Evolutionary conservation across 768 basidiomycete species (phyloP), one percentile per base, ranked within the genome.

Genomic region (Mycena haematopus): DNA sequence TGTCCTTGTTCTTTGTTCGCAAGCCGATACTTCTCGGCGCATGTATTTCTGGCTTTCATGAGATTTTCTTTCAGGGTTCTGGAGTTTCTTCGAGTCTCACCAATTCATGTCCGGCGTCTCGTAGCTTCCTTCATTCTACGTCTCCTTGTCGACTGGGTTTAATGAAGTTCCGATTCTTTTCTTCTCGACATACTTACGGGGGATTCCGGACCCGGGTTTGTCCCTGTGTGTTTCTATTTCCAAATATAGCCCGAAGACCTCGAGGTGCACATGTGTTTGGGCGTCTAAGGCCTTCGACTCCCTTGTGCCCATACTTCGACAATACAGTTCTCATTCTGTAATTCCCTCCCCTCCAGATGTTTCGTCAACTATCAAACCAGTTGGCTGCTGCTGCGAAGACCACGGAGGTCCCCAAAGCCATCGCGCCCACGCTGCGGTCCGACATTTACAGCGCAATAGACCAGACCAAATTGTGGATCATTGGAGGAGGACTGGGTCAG

Each of bases 361-460:
- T 84, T 72, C 78, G 79, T 67, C 79, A 78, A 72, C 69, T 82
- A 64, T 74, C 76, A 46, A 78, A 74, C 69, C 75, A 80, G 52
- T 72, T 83, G 60, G 71, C 78, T 14, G 74, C 74, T 44, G 70
- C 73, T 31, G 67, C 73, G 49, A 69, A 65, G 51, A 62, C 67
- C 50, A 70, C 74, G 55, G 77, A 76, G 36, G 74, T 72, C 40
- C 80, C 79, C 71, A 82, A 81, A 65, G 70, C 75, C 49, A 78
- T 85, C 67, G 79, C 81, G 22, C 82, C 82, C 17, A 77, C 79
- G 45, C 74, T 86, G 36, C 82, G 84, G 38, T 68, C 78, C 5
- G 83, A 86, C 71, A 79, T 84, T 52, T 86, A 85, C 67, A 75
- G 73, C 38, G 74, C 80, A 11, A 73, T 84, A 38, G 84, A 84